Evolutionary conservation across 176 grass and related monocot species (phyloP).

Genomic region (bread wheat (Triticum aestivum)): DNA sequence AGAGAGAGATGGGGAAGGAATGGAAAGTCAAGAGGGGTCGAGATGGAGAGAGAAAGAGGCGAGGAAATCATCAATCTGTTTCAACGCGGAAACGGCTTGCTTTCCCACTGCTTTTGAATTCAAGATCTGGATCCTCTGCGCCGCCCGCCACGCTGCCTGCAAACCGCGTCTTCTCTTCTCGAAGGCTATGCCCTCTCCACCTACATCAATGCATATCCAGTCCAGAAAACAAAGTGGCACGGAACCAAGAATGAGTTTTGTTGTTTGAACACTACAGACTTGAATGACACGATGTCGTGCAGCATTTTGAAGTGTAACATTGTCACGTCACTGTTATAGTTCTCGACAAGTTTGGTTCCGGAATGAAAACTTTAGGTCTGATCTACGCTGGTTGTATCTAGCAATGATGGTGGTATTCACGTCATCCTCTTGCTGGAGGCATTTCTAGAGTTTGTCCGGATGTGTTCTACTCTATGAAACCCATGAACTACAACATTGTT

Average conservation of each 20-base stretch:
- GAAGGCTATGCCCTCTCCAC: neutral
- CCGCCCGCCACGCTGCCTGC: neutral
- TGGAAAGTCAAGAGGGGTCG: constrained; percentile 27
- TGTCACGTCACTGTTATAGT: neutral
- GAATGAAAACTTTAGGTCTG: no score
- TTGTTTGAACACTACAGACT: neutral
- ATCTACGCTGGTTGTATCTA: no score
- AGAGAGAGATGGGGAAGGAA: neutral
- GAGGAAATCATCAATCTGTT: constrained; percentile 32
- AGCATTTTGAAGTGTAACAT: neutral
- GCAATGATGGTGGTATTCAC: no score
- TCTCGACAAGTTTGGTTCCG: no score
- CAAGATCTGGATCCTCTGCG: constrained; percentile 55
- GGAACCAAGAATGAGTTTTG: neutral
- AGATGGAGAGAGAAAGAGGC: neutral
- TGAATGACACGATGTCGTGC: neutral
- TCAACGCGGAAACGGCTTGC: constrained; percentile 90
- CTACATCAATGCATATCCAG: neutral
- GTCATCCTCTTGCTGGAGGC: no score
- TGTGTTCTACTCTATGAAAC: no score
- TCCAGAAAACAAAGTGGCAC: neutral
- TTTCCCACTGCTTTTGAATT: constrained; percentile 72
- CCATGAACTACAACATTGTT: no score
- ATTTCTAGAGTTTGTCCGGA: no score
- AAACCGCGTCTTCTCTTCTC: neutral